Conservation (phyloP, 192 early-diverging fungal genomes). For the Radiomyces spectabilis region DNA sequence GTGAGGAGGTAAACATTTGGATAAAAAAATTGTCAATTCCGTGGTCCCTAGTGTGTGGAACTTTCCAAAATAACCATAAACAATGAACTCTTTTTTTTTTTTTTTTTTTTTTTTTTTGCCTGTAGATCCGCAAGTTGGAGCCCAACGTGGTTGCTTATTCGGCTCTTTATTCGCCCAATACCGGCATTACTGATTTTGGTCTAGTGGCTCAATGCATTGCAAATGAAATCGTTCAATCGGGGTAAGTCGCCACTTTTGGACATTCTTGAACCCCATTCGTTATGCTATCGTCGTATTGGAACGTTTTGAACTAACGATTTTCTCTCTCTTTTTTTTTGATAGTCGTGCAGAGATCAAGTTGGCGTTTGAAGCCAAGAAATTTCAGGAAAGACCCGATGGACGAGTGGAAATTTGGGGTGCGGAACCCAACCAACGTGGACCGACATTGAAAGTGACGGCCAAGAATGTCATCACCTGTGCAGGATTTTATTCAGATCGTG, state of each 20-base stretch:
- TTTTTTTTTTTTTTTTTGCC: not conserved
- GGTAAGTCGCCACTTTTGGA: conserved; percentile 3
- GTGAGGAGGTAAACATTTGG: conserved; percentile 19
- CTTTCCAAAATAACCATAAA: not conserved
- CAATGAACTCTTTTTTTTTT: not conserved
- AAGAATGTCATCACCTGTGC: conserved; percentile 27
- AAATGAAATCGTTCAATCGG: conserved; percentile 15
- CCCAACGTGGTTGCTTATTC: conserved; percentile 26
- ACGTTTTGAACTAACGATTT: not conserved
- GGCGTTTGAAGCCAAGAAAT: conserved; percentile 24
- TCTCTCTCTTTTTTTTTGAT: not conserved
- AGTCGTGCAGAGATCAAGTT: conserved; percentile 29
- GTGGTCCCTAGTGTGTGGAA: not conserved
- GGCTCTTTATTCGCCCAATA: conserved; percentile 27
- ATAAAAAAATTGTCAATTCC: not conserved
- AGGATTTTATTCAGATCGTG: conserved; percentile 24
- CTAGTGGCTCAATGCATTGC: conserved; percentile 25
- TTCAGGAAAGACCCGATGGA: conserved; percentile 18
- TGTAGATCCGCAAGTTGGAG: conserved; percentile 16
- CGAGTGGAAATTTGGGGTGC: conserved; percentile 16
- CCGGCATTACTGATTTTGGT: conserved; percentile 23
- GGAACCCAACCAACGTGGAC: conserved; percentile 17
- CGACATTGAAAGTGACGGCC: conserved; percentile 3
- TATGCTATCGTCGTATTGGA: not conserved
- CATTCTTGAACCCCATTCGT: not conserved